Percentiles rank a stretch among this genome's conserved stretches.
Evolutionary conservation across 441 rosid species (phyloP).

Genomic region (Populus hybrid): DNA sequence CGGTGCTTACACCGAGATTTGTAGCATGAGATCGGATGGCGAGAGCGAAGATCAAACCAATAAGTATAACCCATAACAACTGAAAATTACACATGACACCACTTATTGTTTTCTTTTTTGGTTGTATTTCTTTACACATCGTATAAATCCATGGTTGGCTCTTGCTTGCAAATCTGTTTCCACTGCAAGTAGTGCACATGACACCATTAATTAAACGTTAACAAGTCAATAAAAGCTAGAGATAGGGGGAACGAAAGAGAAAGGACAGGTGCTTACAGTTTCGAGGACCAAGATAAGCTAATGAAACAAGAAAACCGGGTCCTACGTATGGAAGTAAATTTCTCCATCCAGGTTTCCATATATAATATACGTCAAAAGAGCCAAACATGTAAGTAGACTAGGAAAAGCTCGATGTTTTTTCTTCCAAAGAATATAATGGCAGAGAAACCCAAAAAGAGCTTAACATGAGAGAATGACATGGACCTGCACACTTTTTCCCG

Average conservation of each 20-base stretch:
- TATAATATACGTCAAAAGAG: too few relatives aligned
- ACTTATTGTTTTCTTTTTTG: slow-evolving; percentile 12
- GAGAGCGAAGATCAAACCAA: slow-evolving; percentile 60
- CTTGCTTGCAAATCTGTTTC: slow-evolving; percentile 76
- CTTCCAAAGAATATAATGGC: neutral
- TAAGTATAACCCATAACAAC: slow-evolving; percentile 47
- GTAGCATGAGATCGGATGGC: slow-evolving; percentile 61
- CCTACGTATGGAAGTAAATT: slow-evolving; percentile 45
- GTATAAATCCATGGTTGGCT: slow-evolving; percentile 38
- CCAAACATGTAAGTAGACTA: too few relatives aligned
- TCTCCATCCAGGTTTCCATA: slow-evolving; percentile 52
- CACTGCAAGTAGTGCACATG: slow-evolving; percentile 31
- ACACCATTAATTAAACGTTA: neutral
- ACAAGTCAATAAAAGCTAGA: neutral
- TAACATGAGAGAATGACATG: neutral
- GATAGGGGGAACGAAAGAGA: neutral
- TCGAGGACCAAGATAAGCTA: slow-evolving; percentile 72
- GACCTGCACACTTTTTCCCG: neutral
- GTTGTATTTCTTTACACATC: slow-evolving; percentile 31
- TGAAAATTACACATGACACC: neutral
- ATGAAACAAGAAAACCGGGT: slow-evolving; percentile 59
- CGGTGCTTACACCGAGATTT: slow-evolving; percentile 66
- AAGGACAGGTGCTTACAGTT: slow-evolving; percentile 30
- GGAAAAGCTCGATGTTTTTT: too few relatives aligned
- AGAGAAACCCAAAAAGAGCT: neutral